Percentiles rank a stretch among this genome's conserved stretches.
These are phyloP conservation scores for Rhizopogon vesiculosus DNA, from an alignment of 768 basidiomycete species.

Conservation along the genomic window DNA sequence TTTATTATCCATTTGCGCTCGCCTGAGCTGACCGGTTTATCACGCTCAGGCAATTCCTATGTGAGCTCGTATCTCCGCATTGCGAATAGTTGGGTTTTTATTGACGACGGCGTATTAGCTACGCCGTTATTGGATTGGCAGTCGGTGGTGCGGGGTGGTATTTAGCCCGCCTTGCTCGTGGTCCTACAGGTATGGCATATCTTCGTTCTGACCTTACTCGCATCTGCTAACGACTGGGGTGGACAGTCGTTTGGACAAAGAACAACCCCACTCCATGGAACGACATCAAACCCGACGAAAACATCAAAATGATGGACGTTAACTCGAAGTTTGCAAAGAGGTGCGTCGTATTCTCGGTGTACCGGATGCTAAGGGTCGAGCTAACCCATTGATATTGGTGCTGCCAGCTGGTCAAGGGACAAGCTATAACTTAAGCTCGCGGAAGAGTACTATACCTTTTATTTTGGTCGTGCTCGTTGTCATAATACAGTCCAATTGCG, in stretches of 20 bases:
- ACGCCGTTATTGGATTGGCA: slow-evolving; percentile 45
- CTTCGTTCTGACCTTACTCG: background rate
- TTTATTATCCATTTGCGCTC: background rate
- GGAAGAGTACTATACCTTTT: background rate
- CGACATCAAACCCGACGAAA: slow-evolving; percentile 68
- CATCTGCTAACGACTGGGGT: slow-evolving; percentile 3
- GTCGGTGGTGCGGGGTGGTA: slow-evolving; percentile 65
- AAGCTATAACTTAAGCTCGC: slow-evolving; percentile 43
- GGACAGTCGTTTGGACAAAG: slow-evolving; percentile 54
- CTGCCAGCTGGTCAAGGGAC: slow-evolving; percentile 67
- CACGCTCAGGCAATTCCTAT: slow-evolving; percentile 43
- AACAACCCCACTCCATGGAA: slow-evolving; percentile 90
- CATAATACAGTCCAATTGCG: slow-evolving; percentile 17
- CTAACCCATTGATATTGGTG: slow-evolving; percentile 3
- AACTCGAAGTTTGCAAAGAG: slow-evolving; percentile 74
- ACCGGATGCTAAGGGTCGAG: background rate
- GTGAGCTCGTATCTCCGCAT: slow-evolving; percentile 25
- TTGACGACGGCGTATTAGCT: slow-evolving; percentile 28
- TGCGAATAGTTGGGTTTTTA: background rate
- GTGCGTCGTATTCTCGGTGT: slow-evolving; percentile 21
- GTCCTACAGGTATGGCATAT: slow-evolving; percentile 42
- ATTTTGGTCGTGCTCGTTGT: slow-evolving; percentile 6
- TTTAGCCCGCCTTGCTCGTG: slow-evolving; percentile 54
- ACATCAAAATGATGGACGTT: slow-evolving; percentile 64
- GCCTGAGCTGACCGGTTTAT: background rate